phyloP scores from a whole-genome alignment of 2,329 filamentous ascomycete genomes.

The Microsporum ferrugineum region DNA sequence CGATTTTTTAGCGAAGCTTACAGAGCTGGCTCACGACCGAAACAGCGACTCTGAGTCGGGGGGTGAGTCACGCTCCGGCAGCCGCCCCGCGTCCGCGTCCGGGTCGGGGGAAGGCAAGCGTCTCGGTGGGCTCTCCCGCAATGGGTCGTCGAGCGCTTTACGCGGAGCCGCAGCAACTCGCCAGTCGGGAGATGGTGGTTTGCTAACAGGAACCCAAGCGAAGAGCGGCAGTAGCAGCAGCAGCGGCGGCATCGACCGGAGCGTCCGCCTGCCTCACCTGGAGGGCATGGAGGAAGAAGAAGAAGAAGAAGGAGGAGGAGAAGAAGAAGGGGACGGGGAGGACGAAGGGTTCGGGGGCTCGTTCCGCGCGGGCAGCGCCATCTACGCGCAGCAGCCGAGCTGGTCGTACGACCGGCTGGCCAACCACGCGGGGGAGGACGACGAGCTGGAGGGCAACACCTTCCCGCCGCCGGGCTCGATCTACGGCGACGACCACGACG shows the following conservation, averaged over 20 bases:
- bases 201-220: constrained; percentile 31
- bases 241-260: constrained; percentile 5
- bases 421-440: constrained; percentile 13
- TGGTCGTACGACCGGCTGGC: constrained; percentile 29
- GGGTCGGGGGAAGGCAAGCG: constrained; percentile 72
- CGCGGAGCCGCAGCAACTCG: constrained; percentile 64
- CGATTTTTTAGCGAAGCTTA: constrained; percentile 57
- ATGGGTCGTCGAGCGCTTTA: constrained; percentile 85
- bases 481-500: constrained; percentile 21
- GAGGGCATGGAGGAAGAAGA: constrained; percentile 12
- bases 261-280: neutral
- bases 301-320: constrained; percentile 19
- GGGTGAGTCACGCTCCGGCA: constrained; percentile 21
- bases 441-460: constrained; percentile 18
- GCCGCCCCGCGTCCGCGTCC: constrained; percentile 29
- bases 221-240: constrained; percentile 18
- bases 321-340: constrained; percentile 18
- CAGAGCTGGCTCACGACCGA: constrained; percentile 50
- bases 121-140: constrained; percentile 77
- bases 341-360: constrained; percentile 17
- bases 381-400: constrained; percentile 17
- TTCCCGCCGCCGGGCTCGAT: constrained; percentile 20
- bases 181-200: constrained; percentile 54
- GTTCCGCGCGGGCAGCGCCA: constrained; percentile 14
- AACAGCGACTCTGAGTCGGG: constrained; percentile 38